Conservation (phyloP, 371 early-diverging fungal species). For the Apophysomyces ossiformis region DNA sequence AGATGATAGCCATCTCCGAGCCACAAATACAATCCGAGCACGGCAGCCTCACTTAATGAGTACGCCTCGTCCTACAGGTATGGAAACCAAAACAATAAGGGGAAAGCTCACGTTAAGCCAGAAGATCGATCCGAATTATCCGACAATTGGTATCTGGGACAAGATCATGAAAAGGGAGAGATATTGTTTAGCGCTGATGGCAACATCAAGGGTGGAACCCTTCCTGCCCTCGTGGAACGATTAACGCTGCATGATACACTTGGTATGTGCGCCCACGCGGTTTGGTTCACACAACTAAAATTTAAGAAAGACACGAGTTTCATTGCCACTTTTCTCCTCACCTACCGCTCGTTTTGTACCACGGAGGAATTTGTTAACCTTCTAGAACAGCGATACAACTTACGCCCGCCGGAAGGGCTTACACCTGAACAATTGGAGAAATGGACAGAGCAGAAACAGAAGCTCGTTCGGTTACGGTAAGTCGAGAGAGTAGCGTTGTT, state of each 20-base stretch:
- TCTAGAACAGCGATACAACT: conserved; percentile 73
- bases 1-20: neutral
- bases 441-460: conserved; percentile 88
- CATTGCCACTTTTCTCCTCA: conserved; percentile 84
- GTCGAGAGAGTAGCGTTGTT: neutral
- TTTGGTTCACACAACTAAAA: neutral
- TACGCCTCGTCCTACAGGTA: neutral
- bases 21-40: neutral
- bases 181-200: conserved; percentile 83
- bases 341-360: conserved; percentile 85
- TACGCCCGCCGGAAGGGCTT: conserved; percentile 75
- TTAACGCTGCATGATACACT: conserved; percentile 82
- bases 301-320: conserved; percentile 69
- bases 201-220: conserved; percentile 85
- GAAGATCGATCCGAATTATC: conserved; percentile 21
- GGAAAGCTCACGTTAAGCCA: conserved; percentile 26
- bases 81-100: conserved; percentile 17
- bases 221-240: conserved; percentile 84
- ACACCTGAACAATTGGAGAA: conserved; percentile 67
- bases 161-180: conserved; percentile 78
- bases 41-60: neutral
- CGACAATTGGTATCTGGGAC: conserved; percentile 59
- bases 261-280: conserved; percentile 27
- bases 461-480: conserved; percentile 80
- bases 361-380: conserved; percentile 75